A percentile compares a stretch with the other conserved stretches of the same genome.
Conservation (phyloP, 306 rosid genomes). For the Chamaecrista fasciculata region DNA sequence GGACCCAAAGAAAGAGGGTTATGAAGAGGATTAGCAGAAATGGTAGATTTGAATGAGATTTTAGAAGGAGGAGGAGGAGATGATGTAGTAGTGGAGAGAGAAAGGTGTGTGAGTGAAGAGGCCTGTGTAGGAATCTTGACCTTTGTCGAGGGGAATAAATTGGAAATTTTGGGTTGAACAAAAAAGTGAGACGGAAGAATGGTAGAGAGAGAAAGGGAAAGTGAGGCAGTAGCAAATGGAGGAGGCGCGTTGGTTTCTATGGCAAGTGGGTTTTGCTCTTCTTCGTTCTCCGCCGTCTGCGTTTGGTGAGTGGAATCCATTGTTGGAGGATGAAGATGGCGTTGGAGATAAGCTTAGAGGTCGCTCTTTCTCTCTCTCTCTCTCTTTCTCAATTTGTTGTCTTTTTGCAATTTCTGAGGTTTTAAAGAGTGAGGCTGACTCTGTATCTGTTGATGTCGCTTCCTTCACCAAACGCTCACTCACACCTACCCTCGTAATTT, state of each 20-base stretch:
- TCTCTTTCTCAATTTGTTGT: neutral
- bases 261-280: slow-evolving; percentile 41
- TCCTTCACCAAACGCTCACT: neutral
- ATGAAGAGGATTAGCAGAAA: slow-evolving; percentile 74
- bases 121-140: slow-evolving; percentile 80
- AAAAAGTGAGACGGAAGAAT: slow-evolving; percentile 50
- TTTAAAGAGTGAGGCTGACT: neutral
- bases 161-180: slow-evolving; percentile 48
- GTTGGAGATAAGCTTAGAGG: neutral
- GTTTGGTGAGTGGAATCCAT: slow-evolving; percentile 49
- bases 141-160: slow-evolving; percentile 44
- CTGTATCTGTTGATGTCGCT: neutral
- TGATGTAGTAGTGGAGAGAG: slow-evolving; percentile 61
- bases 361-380: neutral
- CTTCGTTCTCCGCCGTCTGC: slow-evolving; percentile 40
- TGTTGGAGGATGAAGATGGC: slow-evolving; percentile 3
- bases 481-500: neutral
- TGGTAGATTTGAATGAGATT: slow-evolving; percentile 63
- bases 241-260: slow-evolving; percentile 21
- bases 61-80: slow-evolving; percentile 44
- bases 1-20: slow-evolving; percentile 64
- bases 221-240: slow-evolving; percentile 59
- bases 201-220: slow-evolving; percentile 68
- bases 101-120: slow-evolving; percentile 70
- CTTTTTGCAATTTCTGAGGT: neutral